Conservation (phyloP, 305 asterid genomes). For the Lippia alba region DNA sequence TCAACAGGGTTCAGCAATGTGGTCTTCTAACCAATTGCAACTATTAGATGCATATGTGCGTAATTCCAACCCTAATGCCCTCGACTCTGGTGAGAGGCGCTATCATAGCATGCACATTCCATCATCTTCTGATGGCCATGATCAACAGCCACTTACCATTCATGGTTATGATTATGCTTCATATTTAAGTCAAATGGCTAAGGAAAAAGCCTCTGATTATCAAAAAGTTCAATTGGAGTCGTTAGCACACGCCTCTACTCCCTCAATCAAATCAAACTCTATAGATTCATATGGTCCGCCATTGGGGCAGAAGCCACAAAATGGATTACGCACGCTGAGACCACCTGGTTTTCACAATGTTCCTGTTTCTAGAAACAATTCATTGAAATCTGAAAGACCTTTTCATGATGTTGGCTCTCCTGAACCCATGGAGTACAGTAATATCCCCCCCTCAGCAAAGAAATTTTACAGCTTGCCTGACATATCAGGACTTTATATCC, state of each 20-base stretch:
- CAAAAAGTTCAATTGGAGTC: conserved; percentile 56
- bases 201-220: conserved; percentile 55
- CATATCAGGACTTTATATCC: conserved; percentile 76
- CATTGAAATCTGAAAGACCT: conserved; percentile 65
- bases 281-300: conserved; percentile 57
- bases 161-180: conserved; percentile 76
- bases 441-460: conserved; percentile 56
- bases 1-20: conserved; percentile 57
- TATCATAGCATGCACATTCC: conserved; percentile 78
- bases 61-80: conserved; percentile 45
- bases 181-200: conserved; percentile 54
- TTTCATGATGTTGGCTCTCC: conserved; percentile 51
- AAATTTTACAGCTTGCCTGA: conserved; percentile 89
- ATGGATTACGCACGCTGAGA: conserved; percentile 54
- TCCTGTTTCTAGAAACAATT: conserved; percentile 72
- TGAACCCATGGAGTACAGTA: conserved; percentile 51
- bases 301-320: conserved; percentile 61
- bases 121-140: conserved; percentile 64
- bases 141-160: conserved; percentile 85
- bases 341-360: conserved; percentile 94
- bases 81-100: conserved; percentile 80
- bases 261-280: conserved; percentile 49
- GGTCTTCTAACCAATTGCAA: conserved; percentile 52
- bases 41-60: conserved; percentile 53
- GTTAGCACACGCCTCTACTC: conserved; percentile 44